Evolutionary conservation across 495 filamentous ascomycete species (phyloP), one percentile per base, ranked within the genome.

Genomic region (Annulohypoxylon maeteangense): DNA sequence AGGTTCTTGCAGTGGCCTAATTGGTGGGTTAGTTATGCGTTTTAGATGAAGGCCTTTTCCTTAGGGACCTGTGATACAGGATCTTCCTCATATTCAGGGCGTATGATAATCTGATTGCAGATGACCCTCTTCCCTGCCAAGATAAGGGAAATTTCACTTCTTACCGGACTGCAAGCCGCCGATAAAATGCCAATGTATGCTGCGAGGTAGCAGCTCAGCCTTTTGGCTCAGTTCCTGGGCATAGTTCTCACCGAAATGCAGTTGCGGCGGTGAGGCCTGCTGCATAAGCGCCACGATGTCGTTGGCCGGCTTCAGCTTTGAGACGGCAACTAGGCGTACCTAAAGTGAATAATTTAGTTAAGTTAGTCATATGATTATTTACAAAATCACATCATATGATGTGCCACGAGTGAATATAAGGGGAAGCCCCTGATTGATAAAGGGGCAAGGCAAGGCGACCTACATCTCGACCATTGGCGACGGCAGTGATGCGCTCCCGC

Each of bases 161-260:
- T 68, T 81, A 86, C 85, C 81, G 1, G 81, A 90, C 78, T 98
- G 94, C 40, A 99, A 81, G 0, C 90, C 92, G 57, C 95, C 95
- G 79, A 98, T 98, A 78, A 98, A 97, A 76, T 99, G 95, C 95
- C 95, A 99, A 59, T 87, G 84, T 61, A 99, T 91, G 18, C 82
- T 86, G n/a, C 77, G 73, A 0, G 95, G 95, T 4, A 98, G 87
- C 18, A 93, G 74, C 8, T 86, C 83, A 10, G 94, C 91, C 81
- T 99, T 99, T 78, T 95, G 89, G 54, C 87, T 82, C 44, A 99
- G 89, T 77, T 99, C 95, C 81, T 98, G 94, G 12, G 92, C 86
- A 84, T 99, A 99, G 82, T 99, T 99, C 81, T 99, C 95, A 68
- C 95, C 95, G 79, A 98, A 98, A 80, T 98, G 93, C 55, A 83